Conservation (phyloP, 805 yeast species). For the Metschnikowia baotianmanensis region DNA sequence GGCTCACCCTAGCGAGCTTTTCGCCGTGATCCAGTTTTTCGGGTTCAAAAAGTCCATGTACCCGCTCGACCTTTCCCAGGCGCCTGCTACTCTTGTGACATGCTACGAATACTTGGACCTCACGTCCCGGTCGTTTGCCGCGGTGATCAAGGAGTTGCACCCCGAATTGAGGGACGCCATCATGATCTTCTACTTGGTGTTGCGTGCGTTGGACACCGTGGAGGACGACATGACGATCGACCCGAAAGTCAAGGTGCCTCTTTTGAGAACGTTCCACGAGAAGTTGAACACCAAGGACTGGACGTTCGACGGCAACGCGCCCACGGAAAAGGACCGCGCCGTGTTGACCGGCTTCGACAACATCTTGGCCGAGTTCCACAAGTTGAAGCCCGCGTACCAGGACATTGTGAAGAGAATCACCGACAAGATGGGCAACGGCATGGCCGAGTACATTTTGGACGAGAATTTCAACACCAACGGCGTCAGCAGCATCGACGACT, state of each 20-base stretch:
- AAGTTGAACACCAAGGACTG: slow-evolving; percentile 67
- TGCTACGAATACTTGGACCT: slow-evolving; percentile 65
- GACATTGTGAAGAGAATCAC: slow-evolving; percentile 77
- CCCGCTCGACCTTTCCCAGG: slow-evolving; percentile 42
- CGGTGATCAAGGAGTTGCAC: slow-evolving; percentile 86
- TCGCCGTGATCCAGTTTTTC: slow-evolving; percentile 61
- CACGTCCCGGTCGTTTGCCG: slow-evolving; percentile 92
- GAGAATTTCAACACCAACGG: slow-evolving; percentile 80
- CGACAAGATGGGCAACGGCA: slow-evolving; percentile 89
- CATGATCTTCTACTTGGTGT: slow-evolving; percentile 78
- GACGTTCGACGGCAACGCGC: slow-evolving; percentile 75
- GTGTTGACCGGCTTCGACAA: slow-evolving; percentile 78
- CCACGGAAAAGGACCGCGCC: slow-evolving; percentile 74
- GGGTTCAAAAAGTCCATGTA: slow-evolving; percentile 51
- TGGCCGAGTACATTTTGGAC: slow-evolving; percentile 87
- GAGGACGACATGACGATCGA: slow-evolving; percentile 94
- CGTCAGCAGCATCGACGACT: slow-evolving; percentile 73
- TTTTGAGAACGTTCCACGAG: slow-evolving; percentile 64
- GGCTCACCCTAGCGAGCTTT: slow-evolving; percentile 69
- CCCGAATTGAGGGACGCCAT: slow-evolving; percentile 84
- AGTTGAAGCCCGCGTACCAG: slow-evolving; percentile 71
- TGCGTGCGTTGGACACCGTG: slow-evolving; percentile 91
- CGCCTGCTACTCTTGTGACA: slow-evolving; percentile 37
- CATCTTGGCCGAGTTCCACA: slow-evolving; percentile 68
- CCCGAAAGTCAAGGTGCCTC: slow-evolving; percentile 66